Percentiles rank a stretch among this genome's conserved stretches.
phyloP scores from a whole-genome alignment of 495 filamentous ascomycete species.

The Xylaria venustula region DNA sequence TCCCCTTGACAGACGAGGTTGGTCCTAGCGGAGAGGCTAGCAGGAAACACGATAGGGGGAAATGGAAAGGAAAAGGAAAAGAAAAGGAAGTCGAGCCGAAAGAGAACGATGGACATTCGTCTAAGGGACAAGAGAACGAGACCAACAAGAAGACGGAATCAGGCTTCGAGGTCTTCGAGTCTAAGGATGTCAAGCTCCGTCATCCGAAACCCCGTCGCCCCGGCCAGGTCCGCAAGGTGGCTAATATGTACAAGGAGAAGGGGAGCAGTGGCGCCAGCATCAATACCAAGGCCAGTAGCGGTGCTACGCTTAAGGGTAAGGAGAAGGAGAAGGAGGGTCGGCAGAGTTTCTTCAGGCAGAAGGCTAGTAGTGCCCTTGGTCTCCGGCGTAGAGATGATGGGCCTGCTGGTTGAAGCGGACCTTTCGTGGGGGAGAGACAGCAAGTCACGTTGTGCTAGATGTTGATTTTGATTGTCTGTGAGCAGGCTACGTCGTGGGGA shows the following conservation, averaged over 20 bases:
- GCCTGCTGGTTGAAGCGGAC: constrained; percentile 1
- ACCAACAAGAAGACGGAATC: constrained; percentile 29
- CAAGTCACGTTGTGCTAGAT: background rate
- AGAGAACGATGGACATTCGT: constrained; percentile 18
- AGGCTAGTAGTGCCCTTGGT: constrained; percentile 29
- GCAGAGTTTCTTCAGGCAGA: background rate
- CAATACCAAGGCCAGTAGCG: constrained; percentile 19
- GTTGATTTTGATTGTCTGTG: too few relatives aligned
- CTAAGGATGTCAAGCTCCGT: constrained; percentile 26
- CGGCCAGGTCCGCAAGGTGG: constrained; percentile 27
- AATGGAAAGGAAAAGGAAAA: constrained; percentile 18
- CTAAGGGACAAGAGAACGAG: constrained; percentile 21
- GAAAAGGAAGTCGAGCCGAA: constrained; percentile 14
- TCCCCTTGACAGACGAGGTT: background rate
- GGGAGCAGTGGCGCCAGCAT: constrained; percentile 23
- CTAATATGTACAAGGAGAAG: constrained; percentile 33
- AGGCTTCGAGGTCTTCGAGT: constrained; percentile 28
- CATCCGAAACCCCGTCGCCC: constrained; percentile 30
- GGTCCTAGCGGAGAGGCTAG: background rate
- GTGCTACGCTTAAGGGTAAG: background rate
- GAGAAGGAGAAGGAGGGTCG: background rate
- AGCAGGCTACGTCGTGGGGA: too few relatives aligned
- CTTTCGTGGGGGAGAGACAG: background rate
- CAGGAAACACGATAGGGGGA: constrained; percentile 16
- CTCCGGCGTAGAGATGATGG: constrained; percentile 12